Evolutionary conservation across 2,329 filamentous ascomycete species (phyloP).

Genomic region (Colletotrichum sp.): DNA sequence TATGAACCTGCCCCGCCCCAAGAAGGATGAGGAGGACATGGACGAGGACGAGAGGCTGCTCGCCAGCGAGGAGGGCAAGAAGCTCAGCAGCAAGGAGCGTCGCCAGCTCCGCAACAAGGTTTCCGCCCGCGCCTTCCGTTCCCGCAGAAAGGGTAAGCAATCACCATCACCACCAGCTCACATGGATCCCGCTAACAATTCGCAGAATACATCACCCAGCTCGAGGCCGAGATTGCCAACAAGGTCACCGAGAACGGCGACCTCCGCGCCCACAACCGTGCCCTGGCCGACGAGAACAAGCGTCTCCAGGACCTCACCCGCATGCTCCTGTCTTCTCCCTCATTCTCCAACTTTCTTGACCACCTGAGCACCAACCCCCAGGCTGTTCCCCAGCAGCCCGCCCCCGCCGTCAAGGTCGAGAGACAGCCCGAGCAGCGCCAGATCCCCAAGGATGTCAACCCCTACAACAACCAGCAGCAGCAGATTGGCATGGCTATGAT

Average conservation of each 20-base stretch:
- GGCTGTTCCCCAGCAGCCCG: conserved; percentile 37
- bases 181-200: conserved; percentile 18
- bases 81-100: conserved; percentile 96
- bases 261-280: conserved; percentile 80
- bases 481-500: conserved; percentile 85
- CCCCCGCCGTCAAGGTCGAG: conserved; percentile 38
- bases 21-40: conserved; percentile 98
- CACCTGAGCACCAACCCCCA: conserved; percentile 68
- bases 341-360: conserved; percentile 83
- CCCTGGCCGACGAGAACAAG: conserved; percentile 84
- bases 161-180: too few species aligned
- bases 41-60: conserved; percentile 94
- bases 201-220: conserved; percentile 93
- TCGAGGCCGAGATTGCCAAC: conserved; percentile 85
- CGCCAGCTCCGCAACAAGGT: conserved; percentile 99
- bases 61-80: conserved; percentile 98
- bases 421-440: conserved; percentile 31
- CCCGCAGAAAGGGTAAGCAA: conserved; percentile 92
- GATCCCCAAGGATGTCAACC: conserved; percentile 70
- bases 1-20: conserved; percentile 74
- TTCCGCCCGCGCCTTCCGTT: conserved; percentile 95
- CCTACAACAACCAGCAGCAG: conserved; percentile 63
- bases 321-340: conserved; percentile 80
- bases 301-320: conserved; percentile 79
- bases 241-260: conserved; percentile 86